phyloP scores from a whole-genome alignment of 805 yeast genomes.

The Metschnikowia vanudenii region DNA sequence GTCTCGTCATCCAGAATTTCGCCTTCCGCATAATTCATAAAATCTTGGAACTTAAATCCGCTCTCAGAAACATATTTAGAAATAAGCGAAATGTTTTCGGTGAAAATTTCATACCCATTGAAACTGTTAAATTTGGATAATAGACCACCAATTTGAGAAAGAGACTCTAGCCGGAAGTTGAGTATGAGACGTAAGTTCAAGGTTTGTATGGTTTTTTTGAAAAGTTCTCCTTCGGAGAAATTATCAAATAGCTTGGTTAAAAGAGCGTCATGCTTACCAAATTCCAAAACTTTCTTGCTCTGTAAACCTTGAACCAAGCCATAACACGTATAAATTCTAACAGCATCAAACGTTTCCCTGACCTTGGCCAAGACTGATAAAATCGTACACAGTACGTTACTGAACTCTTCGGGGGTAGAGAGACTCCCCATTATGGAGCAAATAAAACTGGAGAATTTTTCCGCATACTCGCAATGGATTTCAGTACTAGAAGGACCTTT shows the following conservation, averaged over 20 bases:
- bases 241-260: constrained; percentile 34
- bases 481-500: constrained; percentile 25
- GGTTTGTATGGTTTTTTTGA: constrained; percentile 50
- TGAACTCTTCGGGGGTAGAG: constrained; percentile 23
- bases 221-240: constrained; percentile 51
- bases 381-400: constrained; percentile 25
- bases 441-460: constrained; percentile 47
- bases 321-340: constrained; percentile 56
- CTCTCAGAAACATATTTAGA: constrained; percentile 15
- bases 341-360: constrained; percentile 63
- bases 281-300: constrained; percentile 24
- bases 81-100: constrained; percentile 20
- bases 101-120: constrained; percentile 30
- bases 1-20: constrained; percentile 5
- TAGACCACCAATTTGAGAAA: constrained; percentile 26
- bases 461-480: constrained; percentile 58
- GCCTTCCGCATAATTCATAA: constrained; percentile 1
- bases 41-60: background rate
- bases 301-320: constrained; percentile 59
- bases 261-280: constrained; percentile 26
- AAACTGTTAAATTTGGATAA: constrained; percentile 41
- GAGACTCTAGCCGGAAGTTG: constrained; percentile 27
- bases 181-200: constrained; percentile 47
- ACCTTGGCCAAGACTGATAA: constrained; percentile 48
- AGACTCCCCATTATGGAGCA: constrained; percentile 32